These are phyloP conservation scores for Sequoia sempervirens DNA, from an alignment of 75 land plant genomes.

Conservation along the genomic window DNA sequence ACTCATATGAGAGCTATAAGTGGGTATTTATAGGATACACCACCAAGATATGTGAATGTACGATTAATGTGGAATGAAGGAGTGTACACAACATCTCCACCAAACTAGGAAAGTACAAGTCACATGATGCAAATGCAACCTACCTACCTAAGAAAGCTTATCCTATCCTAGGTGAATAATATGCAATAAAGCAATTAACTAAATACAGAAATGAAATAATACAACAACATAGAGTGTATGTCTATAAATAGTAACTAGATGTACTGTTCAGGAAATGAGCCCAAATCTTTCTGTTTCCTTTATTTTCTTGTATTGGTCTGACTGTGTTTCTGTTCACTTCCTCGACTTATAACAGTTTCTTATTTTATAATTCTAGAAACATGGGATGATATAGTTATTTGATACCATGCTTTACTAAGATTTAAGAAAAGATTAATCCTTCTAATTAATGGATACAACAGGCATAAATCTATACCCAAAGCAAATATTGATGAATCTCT, in stretches of 20 bases:
- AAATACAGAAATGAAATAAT: no score
- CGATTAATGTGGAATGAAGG: no score
- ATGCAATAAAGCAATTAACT: no score
- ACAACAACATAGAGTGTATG: neutral
- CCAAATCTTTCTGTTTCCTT: neutral
- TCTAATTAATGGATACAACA: neutral
- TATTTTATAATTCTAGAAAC: neutral
- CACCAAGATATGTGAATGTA: no score
- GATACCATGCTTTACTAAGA: neutral
- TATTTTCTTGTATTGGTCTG: neutral
- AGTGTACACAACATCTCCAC: no score
- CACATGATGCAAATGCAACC: no score
- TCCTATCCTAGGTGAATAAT: no score
- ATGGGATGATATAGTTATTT: neutral
- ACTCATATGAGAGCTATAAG: no score
- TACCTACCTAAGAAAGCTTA: no score
- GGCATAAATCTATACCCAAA: slow-evolving; percentile 51
- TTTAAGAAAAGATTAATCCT: neutral
- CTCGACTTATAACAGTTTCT: neutral
- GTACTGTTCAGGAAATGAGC: neutral
- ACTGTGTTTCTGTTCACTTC: neutral
- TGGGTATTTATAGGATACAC: no score
- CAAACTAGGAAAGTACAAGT: no score
- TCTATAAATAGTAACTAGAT: neutral
- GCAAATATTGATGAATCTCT: slow-evolving; percentile 89